Percentiles rank a stretch among this genome's conserved stretches.
phyloP scores from a whole-genome alignment of 345 rosid genomes.

The Eucalyptus brandiana region DNA sequence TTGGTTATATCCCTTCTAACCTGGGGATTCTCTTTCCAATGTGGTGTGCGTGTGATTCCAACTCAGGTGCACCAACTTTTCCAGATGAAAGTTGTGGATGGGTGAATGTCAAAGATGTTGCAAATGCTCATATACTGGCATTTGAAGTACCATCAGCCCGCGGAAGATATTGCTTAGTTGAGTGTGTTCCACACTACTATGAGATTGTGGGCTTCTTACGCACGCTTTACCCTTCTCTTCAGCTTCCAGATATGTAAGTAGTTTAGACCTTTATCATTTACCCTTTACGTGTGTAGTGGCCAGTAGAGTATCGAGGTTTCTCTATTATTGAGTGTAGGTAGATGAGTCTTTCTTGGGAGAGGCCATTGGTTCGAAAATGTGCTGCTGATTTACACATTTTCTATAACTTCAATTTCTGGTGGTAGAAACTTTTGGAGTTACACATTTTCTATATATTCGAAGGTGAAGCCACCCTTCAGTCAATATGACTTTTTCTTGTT shows the following conservation, averaged over 20 bases:
- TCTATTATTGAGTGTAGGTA: background rate
- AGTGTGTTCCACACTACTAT: constrained; percentile 66
- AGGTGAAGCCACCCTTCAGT: background rate
- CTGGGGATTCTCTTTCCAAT: background rate
- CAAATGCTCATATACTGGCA: constrained; percentile 23
- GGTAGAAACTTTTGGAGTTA: background rate
- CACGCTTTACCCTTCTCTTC: constrained; percentile 51
- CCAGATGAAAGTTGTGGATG: constrained; percentile 67
- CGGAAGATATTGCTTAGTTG: constrained; percentile 77
- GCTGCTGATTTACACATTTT: background rate
- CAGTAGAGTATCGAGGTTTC: background rate
- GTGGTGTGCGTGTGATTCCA: background rate
- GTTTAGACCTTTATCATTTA: background rate
- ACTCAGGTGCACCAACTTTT: constrained; percentile 58
- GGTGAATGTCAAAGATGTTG: constrained; percentile 85
- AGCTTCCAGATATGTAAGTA: constrained; percentile 69
- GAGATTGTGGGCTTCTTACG: constrained; percentile 34
- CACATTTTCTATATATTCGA: background rate
- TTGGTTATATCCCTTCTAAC: background rate
- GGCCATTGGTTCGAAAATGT: background rate
- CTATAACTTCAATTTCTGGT: background rate
- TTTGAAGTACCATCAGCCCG: constrained; percentile 7
- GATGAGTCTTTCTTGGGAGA: background rate
- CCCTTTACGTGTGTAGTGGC: background rate
- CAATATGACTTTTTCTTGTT: background rate